These are phyloP conservation scores for Coemansia nantahalensis DNA, from an alignment of 192 early-diverging fungal genomes.

Conservation along the genomic window DNA sequence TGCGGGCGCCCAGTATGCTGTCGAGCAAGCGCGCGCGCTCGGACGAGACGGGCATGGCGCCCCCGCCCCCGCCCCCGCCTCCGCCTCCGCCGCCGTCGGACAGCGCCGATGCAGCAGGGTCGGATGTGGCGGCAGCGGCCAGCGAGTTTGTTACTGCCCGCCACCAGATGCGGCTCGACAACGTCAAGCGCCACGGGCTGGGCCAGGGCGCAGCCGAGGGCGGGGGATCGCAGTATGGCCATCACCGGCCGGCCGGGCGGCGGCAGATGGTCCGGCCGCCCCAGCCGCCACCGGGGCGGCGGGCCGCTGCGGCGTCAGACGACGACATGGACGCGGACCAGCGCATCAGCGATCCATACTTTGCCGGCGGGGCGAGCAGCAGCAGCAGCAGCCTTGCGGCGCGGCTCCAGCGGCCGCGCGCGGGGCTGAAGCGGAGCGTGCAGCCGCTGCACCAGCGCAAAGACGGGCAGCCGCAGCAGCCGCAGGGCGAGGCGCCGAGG, in stretches of 20 bases:
- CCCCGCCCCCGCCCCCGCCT: no score
- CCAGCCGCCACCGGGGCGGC: no score
- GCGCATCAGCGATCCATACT: slow-evolving; percentile 14
- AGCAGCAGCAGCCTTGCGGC: not conserved
- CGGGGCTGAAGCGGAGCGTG: slow-evolving; percentile 4
- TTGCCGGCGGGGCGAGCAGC: slow-evolving; percentile 5
- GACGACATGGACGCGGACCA: slow-evolving; percentile 8
- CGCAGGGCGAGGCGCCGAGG: slow-evolving; percentile 1
- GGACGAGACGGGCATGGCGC: slow-evolving; percentile 2
- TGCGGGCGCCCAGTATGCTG: not conserved
- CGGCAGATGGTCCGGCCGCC: no score
- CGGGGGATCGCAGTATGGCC: no score
- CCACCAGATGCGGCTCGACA: slow-evolving; percentile 34
- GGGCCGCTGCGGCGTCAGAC: slow-evolving; percentile 13
- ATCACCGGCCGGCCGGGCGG: not conserved
- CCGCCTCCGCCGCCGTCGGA: no score
- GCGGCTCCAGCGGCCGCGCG: slow-evolving; percentile 15
- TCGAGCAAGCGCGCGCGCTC: slow-evolving; percentile 22
- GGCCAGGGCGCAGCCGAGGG: not conserved
- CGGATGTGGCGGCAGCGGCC: not conserved
- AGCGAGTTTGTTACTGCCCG: slow-evolving; percentile 39
- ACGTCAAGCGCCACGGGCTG: slow-evolving; percentile 21
- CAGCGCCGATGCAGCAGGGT: not conserved
- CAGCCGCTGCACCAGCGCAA: slow-evolving; percentile 19
- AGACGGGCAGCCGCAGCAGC: slow-evolving; percentile 4